Base-by-base conservation (phyloP, 805 yeast species). In the Yamadazyma kitorensis region DNA sequence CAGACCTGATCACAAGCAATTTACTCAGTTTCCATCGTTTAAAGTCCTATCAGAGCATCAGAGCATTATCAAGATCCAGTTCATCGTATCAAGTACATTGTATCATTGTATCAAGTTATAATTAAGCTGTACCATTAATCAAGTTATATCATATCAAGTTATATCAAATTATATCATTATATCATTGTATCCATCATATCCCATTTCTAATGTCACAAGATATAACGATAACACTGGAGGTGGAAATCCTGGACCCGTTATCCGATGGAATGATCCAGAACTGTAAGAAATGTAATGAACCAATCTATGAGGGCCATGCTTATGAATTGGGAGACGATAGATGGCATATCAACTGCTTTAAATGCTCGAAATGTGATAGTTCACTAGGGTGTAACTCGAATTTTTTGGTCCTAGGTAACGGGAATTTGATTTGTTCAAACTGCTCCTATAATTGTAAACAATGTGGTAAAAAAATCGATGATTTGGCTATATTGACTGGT, bases 271-370 rank as follows among this genome's bases (percentile, higher is more conserved):
- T 17, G 11, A 13, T 38, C 4, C 67, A 64, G 45, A 41, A 56
- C 21, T 67, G 73, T 43, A 67, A 67, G 36, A 63, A 63, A 41
- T 67, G 73, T 43, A 48, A 49, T 37, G 44, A 44, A 13, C 56
- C 82, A 17, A 85, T 91, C 31, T 74, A 75, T 13, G 95, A 86
- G 50, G 96, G 96, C 20, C 94, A 89, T 45, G 98, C 98, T 3
- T 93, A 87, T 55, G 98, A 91, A 55, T 68, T 91, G 31, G 96
- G 96, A 16, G 94, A 84, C 31, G 91, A 87, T 54, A 77, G 96
- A 44, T 93, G 98, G 98, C 98, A 93, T 57, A 83, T 87, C 37
- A 75, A 83, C 43, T 93, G 98, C 61, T 93, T 93, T 61, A 72
- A 79, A 29, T 93, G 98, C 60, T 83, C 94, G 35, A 82, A 82